Evolutionary conservation across 768 basidiomycete genomes (phyloP), one percentile per base, ranked within the genome.

Genomic region (Leccinum ochraceum): DNA sequence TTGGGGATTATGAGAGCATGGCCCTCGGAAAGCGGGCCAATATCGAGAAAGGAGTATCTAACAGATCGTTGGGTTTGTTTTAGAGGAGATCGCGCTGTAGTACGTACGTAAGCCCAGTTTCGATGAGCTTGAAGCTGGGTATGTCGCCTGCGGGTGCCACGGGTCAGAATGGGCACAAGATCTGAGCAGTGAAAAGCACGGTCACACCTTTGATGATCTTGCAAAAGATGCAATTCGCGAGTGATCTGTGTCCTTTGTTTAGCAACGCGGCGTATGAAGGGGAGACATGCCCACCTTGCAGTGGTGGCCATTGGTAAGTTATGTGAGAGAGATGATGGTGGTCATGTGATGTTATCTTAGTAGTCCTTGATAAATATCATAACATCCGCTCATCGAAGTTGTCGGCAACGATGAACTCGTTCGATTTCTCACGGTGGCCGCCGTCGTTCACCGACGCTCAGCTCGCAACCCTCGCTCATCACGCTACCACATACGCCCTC

Each of bases 1-100:
- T 98, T 99, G 3, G 96, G 96, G 63, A 99, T 92, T 56, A 98
- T 79, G 37, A 98, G 83, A 13, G 92, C 85, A 75, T 99, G 94
- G 4, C 96, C 96, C 68, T 83, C 87, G n/a, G 94, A 81, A 24
- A 98, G 77, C 8, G 96, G 95, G 1, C 87, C 87, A 63, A 99
- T 92, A 66, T 98, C 97, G 65, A 99, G 85, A 79, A 99, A 98
- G 0, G 96, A 86, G 70, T 79, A 89, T 14, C 91, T 93, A 50
- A 16, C 14, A 39, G 10, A 10, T 10, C 17, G 14, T 26, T 20
- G 3, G 0, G 22, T 10, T 4, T 9, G 6, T 10, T 39, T 17
- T 11, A 39, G 37, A 44, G 14, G 24, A 50, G 2, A 44, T 48
- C 48, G 2, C 16, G 9, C 16, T 50, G 28, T 14, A 84, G 13